Evolutionary conservation across 257 asterid species (phyloP), one percentile per base, ranked within the genome.

Genomic region (Eucommia ulmoides): DNA sequence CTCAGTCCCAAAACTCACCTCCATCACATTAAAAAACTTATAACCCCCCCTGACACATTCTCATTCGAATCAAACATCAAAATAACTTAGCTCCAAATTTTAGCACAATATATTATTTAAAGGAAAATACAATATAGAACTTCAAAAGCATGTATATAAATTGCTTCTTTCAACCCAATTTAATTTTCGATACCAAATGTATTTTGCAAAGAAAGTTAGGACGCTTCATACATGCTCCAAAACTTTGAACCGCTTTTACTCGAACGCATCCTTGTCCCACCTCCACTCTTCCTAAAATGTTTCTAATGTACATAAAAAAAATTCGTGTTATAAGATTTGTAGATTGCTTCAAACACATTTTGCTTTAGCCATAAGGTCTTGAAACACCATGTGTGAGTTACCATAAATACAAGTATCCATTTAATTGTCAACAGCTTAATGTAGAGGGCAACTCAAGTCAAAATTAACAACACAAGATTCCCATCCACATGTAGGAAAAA

Each of bases 321-420:
- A 6, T 8, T 8, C 10, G 10, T 29, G 7, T 29, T 35, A 11
- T 9, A 35, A 18, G 9, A 2, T 6, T 15, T 15, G 15, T 11
- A 35, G 44, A 35, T 35, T 35, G 44, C 44, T 35, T 18, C 11
- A 35, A 35, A 35, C 38, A 35, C 44, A 35, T 35, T 35, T 35
- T 35, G 9, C 44, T 35, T 35, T 9, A 35, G n/a, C 2, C 11
- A 18, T 0, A 10, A 35, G 44, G 44, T 18, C 15, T 35, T 2
- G 44, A 35, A 35, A 35, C 14, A 35, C 44, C 44, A 35, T 2
- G 3, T 11, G 15, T 18, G 9, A 35, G 44, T 2, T 35, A 10
- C 3, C 16, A 35, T 18, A 35, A 35, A 35, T 35, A 11, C 44
- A 35, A 35, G 15, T 9, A 35, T 3, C 44, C 2, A 2, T 0